These are phyloP conservation scores for Chaetomium fimeti DNA, from an alignment of 495 filamentous ascomycete species.

Conservation along the genomic window DNA sequence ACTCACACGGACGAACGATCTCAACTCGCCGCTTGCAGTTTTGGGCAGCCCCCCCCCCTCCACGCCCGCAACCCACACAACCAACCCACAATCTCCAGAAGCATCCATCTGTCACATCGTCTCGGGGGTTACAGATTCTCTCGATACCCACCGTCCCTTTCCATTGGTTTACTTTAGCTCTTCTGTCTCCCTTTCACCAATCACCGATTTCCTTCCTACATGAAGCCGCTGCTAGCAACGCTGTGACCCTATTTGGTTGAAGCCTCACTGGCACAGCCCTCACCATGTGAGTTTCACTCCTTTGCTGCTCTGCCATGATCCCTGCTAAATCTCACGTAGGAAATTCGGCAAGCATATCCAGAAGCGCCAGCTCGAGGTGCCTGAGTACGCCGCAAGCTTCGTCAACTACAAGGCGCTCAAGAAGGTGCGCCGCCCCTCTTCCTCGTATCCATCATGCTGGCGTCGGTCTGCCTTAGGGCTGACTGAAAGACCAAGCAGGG, in stretches of 20 bases:
- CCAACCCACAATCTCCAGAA: background rate
- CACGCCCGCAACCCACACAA: background rate
- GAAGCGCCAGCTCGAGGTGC: slow-evolving; percentile 96
- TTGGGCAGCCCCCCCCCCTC: background rate
- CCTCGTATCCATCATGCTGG: slow-evolving; percentile 1
- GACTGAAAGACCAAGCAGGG: slow-evolving; percentile 14
- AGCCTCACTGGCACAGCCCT: slow-evolving; percentile 10
- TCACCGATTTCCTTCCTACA: slow-evolving; percentile 12
- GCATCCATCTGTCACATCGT: slow-evolving; percentile 4
- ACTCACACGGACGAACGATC: background rate
- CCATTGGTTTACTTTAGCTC: slow-evolving; percentile 1
- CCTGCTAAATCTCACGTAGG: slow-evolving; percentile 51
- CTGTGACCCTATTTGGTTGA: slow-evolving; percentile 10
- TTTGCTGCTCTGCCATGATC: too few species aligned
- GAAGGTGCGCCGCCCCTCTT: slow-evolving; percentile 61
- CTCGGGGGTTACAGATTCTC: background rate
- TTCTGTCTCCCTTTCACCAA: slow-evolving; percentile 5
- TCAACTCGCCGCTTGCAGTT: background rate
- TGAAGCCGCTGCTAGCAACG: slow-evolving; percentile 8
- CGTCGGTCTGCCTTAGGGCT: slow-evolving; percentile 18
- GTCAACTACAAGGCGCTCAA: slow-evolving; percentile 99
- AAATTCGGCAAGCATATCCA: slow-evolving; percentile 99
- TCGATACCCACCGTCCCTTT: slow-evolving; percentile 4
- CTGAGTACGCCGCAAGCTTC: slow-evolving; percentile 98
- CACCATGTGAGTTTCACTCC: slow-evolving; percentile 17